Conservation (phyloP, 2,329 filamentous ascomycete species). For the Exophiala aquamarina region DNA sequence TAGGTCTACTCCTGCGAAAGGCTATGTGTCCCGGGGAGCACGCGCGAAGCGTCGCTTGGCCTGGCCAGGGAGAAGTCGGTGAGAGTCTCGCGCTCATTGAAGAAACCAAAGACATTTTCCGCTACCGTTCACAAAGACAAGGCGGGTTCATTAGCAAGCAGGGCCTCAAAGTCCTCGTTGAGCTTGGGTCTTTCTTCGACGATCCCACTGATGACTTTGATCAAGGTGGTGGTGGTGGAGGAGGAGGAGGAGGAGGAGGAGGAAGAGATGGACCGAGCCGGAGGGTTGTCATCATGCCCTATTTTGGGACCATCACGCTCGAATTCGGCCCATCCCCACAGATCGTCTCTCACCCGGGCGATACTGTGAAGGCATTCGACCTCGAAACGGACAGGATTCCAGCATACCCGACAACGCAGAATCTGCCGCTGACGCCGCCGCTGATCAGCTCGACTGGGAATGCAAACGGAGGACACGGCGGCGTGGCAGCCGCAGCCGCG, state of each 20-base stretch:
- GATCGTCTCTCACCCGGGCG: no score
- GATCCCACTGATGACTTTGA: background rate
- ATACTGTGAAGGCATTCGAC: no score
- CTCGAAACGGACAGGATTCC: no score
- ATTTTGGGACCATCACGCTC: constrained; percentile 16
- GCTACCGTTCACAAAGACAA: constrained; percentile 22
- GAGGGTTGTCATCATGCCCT: constrained; percentile 24
- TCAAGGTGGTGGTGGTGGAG: background rate
- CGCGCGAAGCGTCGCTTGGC: background rate
- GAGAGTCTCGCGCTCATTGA: constrained; percentile 23
- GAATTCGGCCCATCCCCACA: no score
- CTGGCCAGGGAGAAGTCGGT: constrained; percentile 6
- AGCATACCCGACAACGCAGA: no score
- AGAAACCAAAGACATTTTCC: constrained; percentile 26
- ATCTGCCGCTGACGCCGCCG: no score
- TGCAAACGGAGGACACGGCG: constrained; percentile 21
- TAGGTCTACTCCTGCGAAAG: constrained; percentile 19
- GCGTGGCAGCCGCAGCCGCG: constrained; percentile 1
- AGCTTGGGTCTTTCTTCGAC: constrained; percentile 22
- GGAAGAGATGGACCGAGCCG: constrained; percentile 7
- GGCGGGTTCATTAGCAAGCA: constrained; percentile 25
- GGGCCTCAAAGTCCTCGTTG: constrained; percentile 22
- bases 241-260: no score
- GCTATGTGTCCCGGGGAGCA: constrained; percentile 5
- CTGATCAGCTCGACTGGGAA: constrained; percentile 6